phyloP scores from a whole-genome alignment of 139 green algal species.

The Desmodesmus armatus region DNA sequence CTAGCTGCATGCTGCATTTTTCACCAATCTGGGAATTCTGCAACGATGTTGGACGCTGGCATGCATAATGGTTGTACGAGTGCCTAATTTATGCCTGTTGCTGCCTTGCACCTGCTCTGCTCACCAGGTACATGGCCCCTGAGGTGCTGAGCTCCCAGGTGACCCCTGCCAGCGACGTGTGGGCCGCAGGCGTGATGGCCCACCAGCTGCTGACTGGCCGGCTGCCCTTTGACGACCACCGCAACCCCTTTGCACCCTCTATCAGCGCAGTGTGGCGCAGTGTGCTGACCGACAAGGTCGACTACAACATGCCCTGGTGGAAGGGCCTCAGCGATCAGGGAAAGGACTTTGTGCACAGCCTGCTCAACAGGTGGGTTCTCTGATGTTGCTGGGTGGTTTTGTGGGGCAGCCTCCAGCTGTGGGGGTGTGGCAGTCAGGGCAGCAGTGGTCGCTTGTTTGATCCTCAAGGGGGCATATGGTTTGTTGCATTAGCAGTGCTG shows the following conservation, averaged over 20 bases:
- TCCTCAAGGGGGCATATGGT: too few relatives aligned
- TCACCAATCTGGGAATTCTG: too few relatives aligned
- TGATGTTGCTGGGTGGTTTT: too few relatives aligned
- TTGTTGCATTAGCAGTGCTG: not conserved
- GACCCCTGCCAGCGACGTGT: conserved; percentile 81
- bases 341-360: conserved; percentile 83
- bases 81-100: not conserved
- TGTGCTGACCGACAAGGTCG: conserved; percentile 46
- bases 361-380: conserved; percentile 79
- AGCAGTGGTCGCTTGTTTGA: too few relatives aligned
- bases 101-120: not conserved
- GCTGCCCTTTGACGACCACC: conserved; percentile 89
- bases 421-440: too few relatives aligned
- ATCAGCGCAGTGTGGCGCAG: conserved; percentile 80
- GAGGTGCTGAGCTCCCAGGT: conserved; percentile 82
- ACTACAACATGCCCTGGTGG: conserved; percentile 72
- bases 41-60: too few relatives aligned
- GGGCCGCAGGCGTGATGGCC: conserved; percentile 89
- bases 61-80: too few relatives aligned
- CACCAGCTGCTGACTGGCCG: conserved; percentile 86
- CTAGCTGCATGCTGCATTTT: too few relatives aligned
- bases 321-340: conserved; percentile 78
- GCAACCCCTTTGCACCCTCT: conserved; percentile 70
- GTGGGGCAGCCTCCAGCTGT: too few relatives aligned
- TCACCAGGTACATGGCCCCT: conserved; percentile 76